These are phyloP conservation scores for Russula sp. DNA, from an alignment of 768 basidiomycete species.

Conservation along the genomic window DNA sequence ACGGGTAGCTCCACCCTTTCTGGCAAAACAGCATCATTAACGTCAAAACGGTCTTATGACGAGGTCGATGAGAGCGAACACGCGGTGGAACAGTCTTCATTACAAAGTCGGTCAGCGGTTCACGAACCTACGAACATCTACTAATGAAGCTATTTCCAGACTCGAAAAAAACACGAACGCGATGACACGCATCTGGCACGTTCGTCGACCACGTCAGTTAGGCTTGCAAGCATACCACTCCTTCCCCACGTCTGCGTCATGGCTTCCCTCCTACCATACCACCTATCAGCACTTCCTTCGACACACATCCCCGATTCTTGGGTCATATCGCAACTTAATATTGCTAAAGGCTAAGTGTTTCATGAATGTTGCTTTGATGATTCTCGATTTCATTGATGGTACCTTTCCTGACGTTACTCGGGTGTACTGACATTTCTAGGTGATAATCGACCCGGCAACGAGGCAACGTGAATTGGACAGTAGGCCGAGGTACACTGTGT, in stretches of 20 bases:
- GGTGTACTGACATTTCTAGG: slow-evolving; percentile 14
- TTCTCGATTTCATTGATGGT: slow-evolving; percentile 5
- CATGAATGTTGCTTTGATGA: slow-evolving; percentile 1
- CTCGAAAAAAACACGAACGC: slow-evolving; percentile 15
- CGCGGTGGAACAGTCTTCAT: background rate
- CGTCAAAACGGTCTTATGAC: slow-evolving; percentile 13
- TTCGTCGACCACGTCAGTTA: background rate
- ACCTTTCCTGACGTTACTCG: background rate
- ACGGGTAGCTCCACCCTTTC: slow-evolving; percentile 15
- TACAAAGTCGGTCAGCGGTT: slow-evolving; percentile 3
- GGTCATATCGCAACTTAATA: background rate
- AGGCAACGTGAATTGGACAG: background rate
- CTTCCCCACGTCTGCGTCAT: background rate
- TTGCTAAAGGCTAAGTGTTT: slow-evolving; percentile 19
- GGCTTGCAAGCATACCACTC: background rate
- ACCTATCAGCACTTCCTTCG: background rate
- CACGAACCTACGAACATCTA: background rate
- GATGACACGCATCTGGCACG: background rate
- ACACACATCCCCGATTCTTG: background rate
- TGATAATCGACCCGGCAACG: background rate
- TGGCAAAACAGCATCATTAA: slow-evolving; percentile 4
- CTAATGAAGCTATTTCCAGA: slow-evolving; percentile 1
- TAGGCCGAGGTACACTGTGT: background rate
- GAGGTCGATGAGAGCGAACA: slow-evolving; percentile 5
- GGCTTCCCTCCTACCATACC: background rate